Evolutionary conservation across 805 yeast genomes (phyloP).

Genomic region (Candida sithepensis): DNA sequence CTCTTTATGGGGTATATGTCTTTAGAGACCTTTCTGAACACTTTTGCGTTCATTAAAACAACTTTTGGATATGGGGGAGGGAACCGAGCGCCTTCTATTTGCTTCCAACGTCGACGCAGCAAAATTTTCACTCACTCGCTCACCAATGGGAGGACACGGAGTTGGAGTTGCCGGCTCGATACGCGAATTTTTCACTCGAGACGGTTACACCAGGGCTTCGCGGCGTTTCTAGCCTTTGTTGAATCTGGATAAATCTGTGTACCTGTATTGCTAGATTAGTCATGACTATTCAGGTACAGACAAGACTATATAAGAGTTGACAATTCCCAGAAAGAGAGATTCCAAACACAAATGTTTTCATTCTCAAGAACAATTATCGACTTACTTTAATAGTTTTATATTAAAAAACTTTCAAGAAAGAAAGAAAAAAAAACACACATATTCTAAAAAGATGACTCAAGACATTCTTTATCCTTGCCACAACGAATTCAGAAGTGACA

Average conservation of each 20-base stretch:
- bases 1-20: neutral
- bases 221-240: neutral
- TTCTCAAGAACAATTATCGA: neutral
- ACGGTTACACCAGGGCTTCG: neutral
- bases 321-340: neutral
- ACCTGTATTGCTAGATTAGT: neutral
- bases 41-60: neutral
- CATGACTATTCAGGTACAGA: neutral
- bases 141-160: neutral
- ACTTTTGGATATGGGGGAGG: neutral
- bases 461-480: slow-evolving; percentile 11
- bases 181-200: neutral
- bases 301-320: neutral
- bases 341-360: too few species aligned
- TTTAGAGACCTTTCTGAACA: neutral
- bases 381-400: neutral
- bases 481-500: slow-evolving; percentile 66
- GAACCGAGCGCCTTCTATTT: neutral
- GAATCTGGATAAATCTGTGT: neutral
- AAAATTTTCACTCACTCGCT: neutral
- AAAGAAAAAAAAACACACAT: neutral
- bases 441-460: slow-evolving; percentile 5
- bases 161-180: neutral
- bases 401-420: neutral
- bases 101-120: neutral